Evolutionary conservation across 495 filamentous ascomycete genomes (phyloP), one percentile per base, ranked within the genome.

Genomic region (Penicillium crystallinum): DNA sequence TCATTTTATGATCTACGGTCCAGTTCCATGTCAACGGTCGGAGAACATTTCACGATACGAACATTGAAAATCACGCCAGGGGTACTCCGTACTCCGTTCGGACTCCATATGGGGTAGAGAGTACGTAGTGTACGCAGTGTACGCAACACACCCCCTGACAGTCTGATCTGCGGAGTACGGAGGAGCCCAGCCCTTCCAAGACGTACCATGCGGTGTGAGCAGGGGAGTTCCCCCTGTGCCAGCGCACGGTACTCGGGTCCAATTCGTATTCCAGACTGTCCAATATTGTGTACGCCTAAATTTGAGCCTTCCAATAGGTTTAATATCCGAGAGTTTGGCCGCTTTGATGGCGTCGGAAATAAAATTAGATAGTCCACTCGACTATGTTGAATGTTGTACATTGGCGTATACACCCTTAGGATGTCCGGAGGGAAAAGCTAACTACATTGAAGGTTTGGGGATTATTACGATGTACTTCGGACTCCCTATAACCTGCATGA

Each of bases 171-270:
- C 33, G 3, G 19, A 36, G 23, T 17, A 40, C 18, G 10, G 37
- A 10, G 22, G 14, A 14, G 33, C 45, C 46, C 46, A 48, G 46
- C 46, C 22, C 33, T 37, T 46, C 44, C 44, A 46, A 35, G 44
- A 7, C 44, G 29, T 25, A 6, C 45, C 18, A 31, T 48, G 34
- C 45, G 34, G 34, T 36, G 33, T 47, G n/a, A 19, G 23, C 12
- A 38, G 21, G 46, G 44, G 46, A 34, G 35, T 48, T 17, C 38
- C 46, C 46, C 23, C 33, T 50, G 48, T 41, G 15, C 18, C 15
- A 27, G 25, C 22, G 46, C 35, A 35, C 22, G 19, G 34, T 31
- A 12, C 12, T 12, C 17, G 17, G 5, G 36, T 23, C 47, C 19
- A 7, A 23, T 18, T 48, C n/a, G 6, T 36, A 37, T 37, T 27